phyloP scores from a whole-genome alignment of 2,329 filamentous ascomycete species.

The Xylaria sp. region DNA sequence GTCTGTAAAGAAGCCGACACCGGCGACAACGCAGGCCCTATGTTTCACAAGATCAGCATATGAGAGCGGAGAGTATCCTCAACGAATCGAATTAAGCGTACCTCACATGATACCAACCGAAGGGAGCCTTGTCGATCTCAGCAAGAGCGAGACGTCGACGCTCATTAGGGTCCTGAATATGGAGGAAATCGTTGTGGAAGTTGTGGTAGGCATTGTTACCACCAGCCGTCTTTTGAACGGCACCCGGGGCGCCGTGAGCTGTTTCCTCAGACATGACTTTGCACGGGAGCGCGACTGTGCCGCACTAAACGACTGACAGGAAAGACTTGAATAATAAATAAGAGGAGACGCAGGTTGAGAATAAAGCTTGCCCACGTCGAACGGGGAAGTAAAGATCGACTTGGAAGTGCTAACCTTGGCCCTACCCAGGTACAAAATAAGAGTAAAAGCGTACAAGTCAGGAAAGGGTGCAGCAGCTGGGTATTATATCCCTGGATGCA shows the following conservation, averaged over 20 bases:
- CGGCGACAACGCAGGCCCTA: slow-evolving; percentile 78
- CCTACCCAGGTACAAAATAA: slow-evolving; percentile 14
- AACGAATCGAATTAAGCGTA: slow-evolving; percentile 32
- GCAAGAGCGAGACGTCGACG: slow-evolving; percentile 81
- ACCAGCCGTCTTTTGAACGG: slow-evolving; percentile 63
- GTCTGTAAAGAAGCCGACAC: slow-evolving; percentile 90
- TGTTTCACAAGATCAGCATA: slow-evolving; percentile 31
- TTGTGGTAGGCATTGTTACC: slow-evolving; percentile 80
- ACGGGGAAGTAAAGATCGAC: background rate
- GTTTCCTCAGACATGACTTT: slow-evolving; percentile 41
- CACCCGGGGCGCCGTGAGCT: slow-evolving; percentile 25
- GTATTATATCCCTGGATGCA: slow-evolving; percentile 31
- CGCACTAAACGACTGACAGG: background rate
- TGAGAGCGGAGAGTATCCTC: background rate
- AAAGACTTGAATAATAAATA: background rate
- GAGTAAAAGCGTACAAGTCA: slow-evolving; percentile 1
- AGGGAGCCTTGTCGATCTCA: slow-evolving; percentile 83
- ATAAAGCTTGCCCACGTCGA: slow-evolving; percentile 5
- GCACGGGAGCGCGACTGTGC: background rate
- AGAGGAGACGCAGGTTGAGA: slow-evolving; percentile 7
- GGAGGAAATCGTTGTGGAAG: slow-evolving; percentile 77
- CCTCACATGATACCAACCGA: slow-evolving; percentile 84
- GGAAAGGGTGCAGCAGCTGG: slow-evolving; percentile 24
- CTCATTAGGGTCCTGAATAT: slow-evolving; percentile 78
- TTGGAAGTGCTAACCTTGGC: slow-evolving; percentile 1